A percentile compares a stretch with the other conserved stretches of the same genome.
Evolutionary conservation across 129 eudicot species (phyloP).

Genomic region (Flaveria linearis): DNA sequence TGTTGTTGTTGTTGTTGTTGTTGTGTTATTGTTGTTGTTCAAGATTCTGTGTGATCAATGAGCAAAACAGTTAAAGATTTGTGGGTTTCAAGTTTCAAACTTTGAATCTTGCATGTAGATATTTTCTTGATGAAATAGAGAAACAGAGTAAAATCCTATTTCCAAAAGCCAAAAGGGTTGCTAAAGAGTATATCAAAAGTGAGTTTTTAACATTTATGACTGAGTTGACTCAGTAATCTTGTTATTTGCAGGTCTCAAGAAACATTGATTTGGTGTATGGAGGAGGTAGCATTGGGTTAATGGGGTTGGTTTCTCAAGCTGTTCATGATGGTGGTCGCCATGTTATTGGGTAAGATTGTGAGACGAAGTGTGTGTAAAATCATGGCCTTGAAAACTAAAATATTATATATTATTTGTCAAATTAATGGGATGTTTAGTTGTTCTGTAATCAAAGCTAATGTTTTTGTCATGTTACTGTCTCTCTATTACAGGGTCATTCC

Average conservation of each 20-base stretch:
- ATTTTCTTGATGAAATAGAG: background rate
- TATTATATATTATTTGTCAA: slow-evolving; percentile 23
- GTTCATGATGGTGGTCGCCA: slow-evolving; percentile 99
- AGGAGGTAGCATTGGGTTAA: slow-evolving; percentile 98
- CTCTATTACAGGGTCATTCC: slow-evolving; percentile 88
- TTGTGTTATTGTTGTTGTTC: too few relatives aligned
- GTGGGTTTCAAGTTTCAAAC: slow-evolving; percentile 24
- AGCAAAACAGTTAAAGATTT: background rate
- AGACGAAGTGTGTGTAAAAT: slow-evolving; percentile 30
- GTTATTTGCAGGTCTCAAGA: slow-evolving; percentile 69
- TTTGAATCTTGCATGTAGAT: slow-evolving; percentile 31
- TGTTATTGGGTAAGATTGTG: slow-evolving; percentile 79
- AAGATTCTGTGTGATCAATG: slow-evolving; percentile 17
- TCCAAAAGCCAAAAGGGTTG: background rate
- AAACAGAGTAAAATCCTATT: slow-evolving; percentile 17
- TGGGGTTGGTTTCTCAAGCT: slow-evolving; percentile 99
- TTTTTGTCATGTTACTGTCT: slow-evolving; percentile 87
- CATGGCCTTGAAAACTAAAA: slow-evolving; percentile 37
- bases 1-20: background rate
- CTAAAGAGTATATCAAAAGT: background rate
- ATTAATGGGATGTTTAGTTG: slow-evolving; percentile 2
- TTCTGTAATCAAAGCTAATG: slow-evolving; percentile 39
- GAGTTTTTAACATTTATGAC: background rate
- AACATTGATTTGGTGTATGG: slow-evolving; percentile 99
- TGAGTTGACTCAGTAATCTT: slow-evolving; percentile 12